Evolutionary conservation across 129 eudicot species (phyloP).

Genomic region (Apium graveolens): DNA sequence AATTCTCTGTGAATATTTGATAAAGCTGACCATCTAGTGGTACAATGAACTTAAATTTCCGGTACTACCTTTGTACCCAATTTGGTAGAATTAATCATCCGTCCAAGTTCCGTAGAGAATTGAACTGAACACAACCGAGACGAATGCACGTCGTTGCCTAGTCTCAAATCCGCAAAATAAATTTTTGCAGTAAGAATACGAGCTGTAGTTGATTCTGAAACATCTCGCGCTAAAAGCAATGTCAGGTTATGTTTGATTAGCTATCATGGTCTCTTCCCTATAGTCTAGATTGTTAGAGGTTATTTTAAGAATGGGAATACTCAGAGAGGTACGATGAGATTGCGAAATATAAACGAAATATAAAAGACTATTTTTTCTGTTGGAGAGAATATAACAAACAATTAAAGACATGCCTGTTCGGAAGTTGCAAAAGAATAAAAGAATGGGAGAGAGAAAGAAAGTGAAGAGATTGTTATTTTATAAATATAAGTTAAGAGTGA

Average conservation of each 20-base stretch:
- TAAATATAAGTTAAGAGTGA: too few relatives aligned
- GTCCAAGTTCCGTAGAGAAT: background rate
- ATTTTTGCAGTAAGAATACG: background rate
- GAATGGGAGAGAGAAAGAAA: too few relatives aligned
- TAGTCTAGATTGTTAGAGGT: background rate
- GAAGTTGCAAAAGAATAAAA: too few relatives aligned
- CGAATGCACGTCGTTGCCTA: background rate
- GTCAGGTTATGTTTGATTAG: background rate
- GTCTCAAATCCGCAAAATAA: background rate
- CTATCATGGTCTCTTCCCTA: background rate
- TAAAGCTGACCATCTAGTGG: background rate
- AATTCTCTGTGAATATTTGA: background rate
- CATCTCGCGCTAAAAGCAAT: background rate
- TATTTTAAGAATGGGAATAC: background rate
- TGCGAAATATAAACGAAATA: background rate
- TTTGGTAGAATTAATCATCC: background rate
- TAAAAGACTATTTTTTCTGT: background rate
- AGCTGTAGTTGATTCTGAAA: background rate
- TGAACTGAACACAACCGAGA: background rate
- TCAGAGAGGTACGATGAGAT: background rate
- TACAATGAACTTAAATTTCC: background rate
- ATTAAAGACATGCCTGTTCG: background rate
- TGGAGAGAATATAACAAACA: background rate
- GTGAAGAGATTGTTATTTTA: too few relatives aligned
- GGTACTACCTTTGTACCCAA: background rate